Percentiles rank a stretch among this genome's conserved stretches.
phyloP scores from a whole-genome alignment of 2,329 filamentous ascomycete genomes.

The Colletotrichum sp. region DNA sequence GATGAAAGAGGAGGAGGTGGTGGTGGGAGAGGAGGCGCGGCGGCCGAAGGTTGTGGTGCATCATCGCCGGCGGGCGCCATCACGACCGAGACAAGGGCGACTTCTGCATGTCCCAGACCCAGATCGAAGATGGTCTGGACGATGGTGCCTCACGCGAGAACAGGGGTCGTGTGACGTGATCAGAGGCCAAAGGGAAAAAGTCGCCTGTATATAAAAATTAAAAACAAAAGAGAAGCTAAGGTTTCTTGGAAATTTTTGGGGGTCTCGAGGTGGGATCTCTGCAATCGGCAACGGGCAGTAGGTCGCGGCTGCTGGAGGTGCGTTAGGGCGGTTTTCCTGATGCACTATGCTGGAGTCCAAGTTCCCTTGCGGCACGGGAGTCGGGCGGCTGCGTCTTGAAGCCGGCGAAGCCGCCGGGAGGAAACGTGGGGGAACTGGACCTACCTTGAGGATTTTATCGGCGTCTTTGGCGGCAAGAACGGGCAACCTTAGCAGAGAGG shows the following conservation, averaged over 20 bases:
- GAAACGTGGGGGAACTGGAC: neutral
- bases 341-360: neutral
- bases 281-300: neutral
- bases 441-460: neutral
- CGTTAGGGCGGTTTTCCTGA: slow-evolving; percentile 5
- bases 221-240: neutral
- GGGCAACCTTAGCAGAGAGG: neutral
- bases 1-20: neutral
- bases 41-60: neutral
- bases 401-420: neutral
- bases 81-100: slow-evolving; percentile 7
- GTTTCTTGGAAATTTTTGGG: neutral
- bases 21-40: neutral
- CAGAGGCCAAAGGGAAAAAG: neutral
- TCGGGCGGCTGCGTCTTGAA: neutral
- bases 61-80: slow-evolving; percentile 14
- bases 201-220: neutral
- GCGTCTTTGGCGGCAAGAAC: neutral
- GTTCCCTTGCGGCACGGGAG: neutral
- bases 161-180: slow-evolving; percentile 32
- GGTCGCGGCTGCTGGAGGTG: neutral
- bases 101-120: neutral
- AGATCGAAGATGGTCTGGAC: neutral
- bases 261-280: neutral
- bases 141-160: slow-evolving; percentile 7